Conservation (phyloP, 495 filamentous ascomycete species). For the Xeromyces bisporus region DNA sequence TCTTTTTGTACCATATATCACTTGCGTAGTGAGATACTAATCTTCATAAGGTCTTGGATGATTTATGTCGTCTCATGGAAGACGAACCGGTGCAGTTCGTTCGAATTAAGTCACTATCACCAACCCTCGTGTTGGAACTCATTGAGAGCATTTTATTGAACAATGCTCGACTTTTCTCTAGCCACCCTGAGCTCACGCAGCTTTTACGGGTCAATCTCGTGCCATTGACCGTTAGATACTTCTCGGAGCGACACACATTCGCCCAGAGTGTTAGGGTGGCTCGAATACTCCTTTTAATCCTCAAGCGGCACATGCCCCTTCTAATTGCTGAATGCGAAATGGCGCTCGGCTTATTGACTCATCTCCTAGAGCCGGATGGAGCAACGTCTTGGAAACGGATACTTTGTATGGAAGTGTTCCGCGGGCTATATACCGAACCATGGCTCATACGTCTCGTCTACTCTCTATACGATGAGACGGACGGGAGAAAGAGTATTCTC, state of each 20-base stretch:
- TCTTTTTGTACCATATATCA: not conserved
- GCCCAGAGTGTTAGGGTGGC: slow-evolving; percentile 66
- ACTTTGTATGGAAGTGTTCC: slow-evolving; percentile 79
- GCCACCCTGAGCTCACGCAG: slow-evolving; percentile 65
- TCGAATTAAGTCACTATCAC: slow-evolving; percentile 53
- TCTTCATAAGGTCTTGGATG: slow-evolving; percentile 56
- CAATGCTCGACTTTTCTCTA: slow-evolving; percentile 60
- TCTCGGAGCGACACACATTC: slow-evolving; percentile 68
- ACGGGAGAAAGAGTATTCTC: slow-evolving; percentile 59
- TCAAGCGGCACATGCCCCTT: slow-evolving; percentile 58
- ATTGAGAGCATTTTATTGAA: slow-evolving; percentile 79
- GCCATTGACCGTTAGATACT: slow-evolving; percentile 59
- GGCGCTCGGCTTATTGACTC: slow-evolving; percentile 67
- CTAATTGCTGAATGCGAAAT: slow-evolving; percentile 69
- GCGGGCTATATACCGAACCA: slow-evolving; percentile 66
- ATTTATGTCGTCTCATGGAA: slow-evolving; percentile 78
- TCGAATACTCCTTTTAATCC: slow-evolving; percentile 61
- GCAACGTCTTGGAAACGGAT: slow-evolving; percentile 67
- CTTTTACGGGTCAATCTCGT: slow-evolving; percentile 65
- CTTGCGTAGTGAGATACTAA: too few relatives aligned
- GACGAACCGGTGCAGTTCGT: slow-evolving; percentile 67
- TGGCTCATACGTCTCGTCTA: slow-evolving; percentile 66
- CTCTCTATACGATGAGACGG: slow-evolving; percentile 53
- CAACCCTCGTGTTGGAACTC: slow-evolving; percentile 73
- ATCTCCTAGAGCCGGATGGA: slow-evolving; percentile 72